A percentile compares a stretch with the other conserved stretches of the same genome.
Conservation (phyloP, 2,329 filamentous ascomycete genomes). For the Paramyrothecium roridum region DNA sequence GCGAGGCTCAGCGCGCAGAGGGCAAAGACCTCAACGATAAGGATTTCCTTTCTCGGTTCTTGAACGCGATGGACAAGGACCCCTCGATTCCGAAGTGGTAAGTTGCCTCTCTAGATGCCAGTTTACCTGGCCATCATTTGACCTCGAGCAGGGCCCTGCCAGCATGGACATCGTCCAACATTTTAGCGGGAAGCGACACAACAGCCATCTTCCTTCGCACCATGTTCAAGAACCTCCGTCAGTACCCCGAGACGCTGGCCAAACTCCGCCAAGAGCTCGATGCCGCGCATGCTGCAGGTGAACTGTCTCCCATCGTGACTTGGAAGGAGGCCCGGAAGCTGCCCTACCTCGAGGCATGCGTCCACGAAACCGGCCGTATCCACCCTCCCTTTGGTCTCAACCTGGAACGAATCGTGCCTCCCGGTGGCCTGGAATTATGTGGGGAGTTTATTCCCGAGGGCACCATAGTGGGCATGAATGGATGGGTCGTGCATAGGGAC, state of each 20-base stretch:
- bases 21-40: conserved; percentile 1
- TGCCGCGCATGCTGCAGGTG: conserved; percentile 3
- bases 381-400: conserved; percentile 46
- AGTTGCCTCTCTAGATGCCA: conserved; percentile 6
- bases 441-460: conserved; percentile 25
- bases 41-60: conserved; percentile 15
- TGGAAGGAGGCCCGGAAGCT: conserved; percentile 36
- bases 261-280: conserved; percentile 20
- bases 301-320: conserved; percentile 13
- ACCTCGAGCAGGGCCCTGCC: conserved; percentile 35
- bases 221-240: conserved; percentile 27
- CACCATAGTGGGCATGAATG: conserved; percentile 30
- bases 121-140: conserved; percentile 18
- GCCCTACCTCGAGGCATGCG: conserved; percentile 50
- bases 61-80: conserved; percentile 15
- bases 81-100: conserved; percentile 1
- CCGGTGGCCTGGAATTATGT: conserved; percentile 37
- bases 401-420: conserved; percentile 45
- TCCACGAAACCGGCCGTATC: conserved; percentile 51
- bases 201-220: conserved; percentile 44
- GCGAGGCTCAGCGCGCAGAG: neutral
- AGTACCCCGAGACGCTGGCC: conserved; percentile 10
- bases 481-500: conserved; percentile 31
- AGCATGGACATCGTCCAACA: conserved; percentile 35
- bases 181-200: conserved; percentile 39